A percentile compares a stretch with the other conserved stretches of the same genome.
These are phyloP conservation scores for Aspergillus transmontanensis DNA, from an alignment of 2,329 filamentous ascomycete genomes.

Conservation along the genomic window DNA sequence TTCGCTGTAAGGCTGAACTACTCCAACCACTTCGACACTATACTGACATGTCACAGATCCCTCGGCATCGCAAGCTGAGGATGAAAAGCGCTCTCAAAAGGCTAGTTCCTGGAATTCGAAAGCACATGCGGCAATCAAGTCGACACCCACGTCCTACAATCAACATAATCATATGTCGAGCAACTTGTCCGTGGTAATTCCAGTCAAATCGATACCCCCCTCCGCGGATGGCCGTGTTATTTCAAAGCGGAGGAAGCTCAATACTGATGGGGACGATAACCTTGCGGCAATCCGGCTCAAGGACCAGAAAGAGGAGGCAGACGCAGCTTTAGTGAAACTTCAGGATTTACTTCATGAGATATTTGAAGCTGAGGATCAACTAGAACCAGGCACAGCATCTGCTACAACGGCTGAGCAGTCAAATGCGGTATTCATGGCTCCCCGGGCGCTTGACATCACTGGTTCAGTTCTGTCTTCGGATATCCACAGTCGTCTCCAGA, in stretches of 20 bases:
- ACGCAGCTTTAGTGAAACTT: constrained; percentile 71
- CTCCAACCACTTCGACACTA: background rate
- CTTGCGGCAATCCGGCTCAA: constrained; percentile 62
- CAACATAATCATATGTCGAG: constrained; percentile 24
- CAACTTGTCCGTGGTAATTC: constrained; percentile 53
- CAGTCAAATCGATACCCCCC: constrained; percentile 45
- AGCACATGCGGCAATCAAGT: constrained; percentile 41
- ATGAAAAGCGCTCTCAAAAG: constrained; percentile 24
- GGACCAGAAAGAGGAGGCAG: constrained; percentile 80
- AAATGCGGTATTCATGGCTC: constrained; percentile 55
- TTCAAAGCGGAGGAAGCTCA: constrained; percentile 53
- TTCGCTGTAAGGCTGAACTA: constrained; percentile 40
- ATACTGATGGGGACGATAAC: constrained; percentile 58
- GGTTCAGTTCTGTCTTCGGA: constrained; percentile 63
- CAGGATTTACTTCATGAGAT: constrained; percentile 70
- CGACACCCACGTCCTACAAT: constrained; percentile 42
- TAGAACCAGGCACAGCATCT: constrained; percentile 57
- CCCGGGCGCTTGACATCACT: constrained; percentile 36
- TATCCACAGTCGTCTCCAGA: constrained; percentile 72
- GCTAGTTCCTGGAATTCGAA: constrained; percentile 27
- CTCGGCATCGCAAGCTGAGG: constrained; percentile 29
- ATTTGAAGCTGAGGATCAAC: constrained; percentile 75
- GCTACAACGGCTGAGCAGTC: constrained; percentile 41
- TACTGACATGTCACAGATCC: constrained; percentile 36
- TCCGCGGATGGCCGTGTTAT: constrained; percentile 38